Evolutionary conservation across 805 yeast species (phyloP).

Genomic region (Metschnikowia lochheadii): DNA sequence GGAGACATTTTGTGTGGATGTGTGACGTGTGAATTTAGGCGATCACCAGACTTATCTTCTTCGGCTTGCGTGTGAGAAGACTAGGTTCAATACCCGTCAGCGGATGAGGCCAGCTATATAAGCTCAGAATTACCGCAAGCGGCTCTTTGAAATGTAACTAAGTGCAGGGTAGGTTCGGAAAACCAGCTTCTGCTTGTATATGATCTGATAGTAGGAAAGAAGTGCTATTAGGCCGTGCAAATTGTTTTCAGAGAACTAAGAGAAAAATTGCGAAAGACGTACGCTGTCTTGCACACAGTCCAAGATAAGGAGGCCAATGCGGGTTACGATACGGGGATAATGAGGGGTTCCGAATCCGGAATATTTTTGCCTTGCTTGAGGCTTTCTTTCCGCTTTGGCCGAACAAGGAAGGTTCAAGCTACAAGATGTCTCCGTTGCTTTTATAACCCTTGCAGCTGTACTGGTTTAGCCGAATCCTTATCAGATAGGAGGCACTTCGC

Average conservation of each 20-base stretch:
- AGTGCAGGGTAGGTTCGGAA: background rate
- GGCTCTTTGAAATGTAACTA: background rate
- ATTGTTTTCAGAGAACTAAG: slow-evolving; percentile 3
- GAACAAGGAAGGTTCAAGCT: background rate
- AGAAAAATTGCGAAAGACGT: slow-evolving; percentile 4
- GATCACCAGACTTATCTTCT: background rate
- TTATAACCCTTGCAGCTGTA: background rate
- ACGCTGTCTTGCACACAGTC: background rate
- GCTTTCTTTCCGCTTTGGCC: too few species aligned
- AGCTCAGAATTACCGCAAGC: background rate
- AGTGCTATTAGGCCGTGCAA: background rate
- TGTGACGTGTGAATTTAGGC: background rate
- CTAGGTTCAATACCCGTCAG: background rate
- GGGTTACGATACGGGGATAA: background rate
- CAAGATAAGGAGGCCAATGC: slow-evolving; percentile 3
- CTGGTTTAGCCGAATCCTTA: background rate
- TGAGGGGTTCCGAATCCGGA: background rate
- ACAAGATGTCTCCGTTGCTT: background rate
- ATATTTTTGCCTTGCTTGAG: too few species aligned
- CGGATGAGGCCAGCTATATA: background rate
- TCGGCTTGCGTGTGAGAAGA: background rate
- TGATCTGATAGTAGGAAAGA: background rate
- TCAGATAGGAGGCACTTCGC: slow-evolving; percentile 5
- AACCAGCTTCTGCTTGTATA: background rate
- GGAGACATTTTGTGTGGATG: slow-evolving; percentile 9